Evolutionary conservation across 140 eudicot species (phyloP).

Genomic region (Flaveria floridana): DNA sequence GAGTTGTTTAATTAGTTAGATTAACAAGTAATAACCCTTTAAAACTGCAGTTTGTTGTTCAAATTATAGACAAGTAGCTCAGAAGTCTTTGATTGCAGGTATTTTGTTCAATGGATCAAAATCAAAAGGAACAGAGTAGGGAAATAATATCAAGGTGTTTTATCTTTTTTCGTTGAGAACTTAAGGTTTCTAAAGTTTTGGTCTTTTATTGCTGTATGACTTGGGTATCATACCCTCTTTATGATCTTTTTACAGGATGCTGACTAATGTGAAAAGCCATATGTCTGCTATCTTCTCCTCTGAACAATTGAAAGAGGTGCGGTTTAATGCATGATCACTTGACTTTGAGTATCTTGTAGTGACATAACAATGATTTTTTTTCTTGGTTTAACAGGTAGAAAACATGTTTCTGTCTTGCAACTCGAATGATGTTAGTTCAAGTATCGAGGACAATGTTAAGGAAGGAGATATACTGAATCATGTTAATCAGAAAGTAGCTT

Average conservation of each 20-base stretch:
- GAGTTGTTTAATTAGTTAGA: neutral
- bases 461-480: conserved; percentile 28
- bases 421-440: conserved; percentile 26
- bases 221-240: conserved; percentile 8
- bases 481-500: conserved; percentile 28
- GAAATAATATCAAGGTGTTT: conserved; percentile 53
- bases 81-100: conserved; percentile 50
- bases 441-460: conserved; percentile 20
- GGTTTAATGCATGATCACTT: conserved; percentile 23
- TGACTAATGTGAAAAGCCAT: conserved; percentile 51
- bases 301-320: conserved; percentile 77
- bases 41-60: conserved; percentile 11
- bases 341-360: conserved; percentile 3
- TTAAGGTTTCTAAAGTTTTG: neutral
- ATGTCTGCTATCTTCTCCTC: conserved; percentile 57
- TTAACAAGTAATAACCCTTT: neutral
- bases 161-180: neutral
- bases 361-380: conserved; percentile 6
- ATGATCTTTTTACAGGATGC: conserved; percentile 52
- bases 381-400: conserved; percentile 50
- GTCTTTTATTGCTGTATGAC: conserved; percentile 3
- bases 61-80: neutral
- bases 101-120: conserved; percentile 54
- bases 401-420: conserved; percentile 42
- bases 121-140: conserved; percentile 52